Evolutionary conservation across 495 filamentous ascomycete species (phyloP), one percentile per base, ranked within the genome.

Genomic region (Annulohypoxylon moriforme): DNA sequence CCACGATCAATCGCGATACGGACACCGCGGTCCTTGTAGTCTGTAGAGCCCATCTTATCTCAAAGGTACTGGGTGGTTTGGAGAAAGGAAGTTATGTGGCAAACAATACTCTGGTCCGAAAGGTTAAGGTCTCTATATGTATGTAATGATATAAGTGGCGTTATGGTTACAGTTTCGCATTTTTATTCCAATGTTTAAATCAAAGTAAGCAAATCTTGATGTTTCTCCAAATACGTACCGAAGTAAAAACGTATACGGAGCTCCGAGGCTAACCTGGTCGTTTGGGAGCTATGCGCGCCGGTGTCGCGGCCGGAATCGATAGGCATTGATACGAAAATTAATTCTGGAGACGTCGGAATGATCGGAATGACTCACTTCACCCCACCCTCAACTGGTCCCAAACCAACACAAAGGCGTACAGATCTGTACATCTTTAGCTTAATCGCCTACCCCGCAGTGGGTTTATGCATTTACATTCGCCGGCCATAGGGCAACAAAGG

Each of bases 1-100:
- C 90, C 90, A 25, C 90, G 87, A 78, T 89, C 87, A 61, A 89
- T 89, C 69, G 87, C 87, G 70, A 89, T 88, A 64, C 85, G 82
- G 60, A 89, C 83, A 63, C 86, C 85, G 38, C 83, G 76, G 24
- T 78, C 76, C 55, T 77, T 71, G n/a, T 67, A 44, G 14, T 72
- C 59, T 53, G 71, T 62, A 33, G 71, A 72, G 60, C 62, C 71
- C 76, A 78, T 78, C 29, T 13, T 71, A 38, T 62, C n/a, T n/a
- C 33, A 20, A n/a, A 31, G 13, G 22, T 49, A 22, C n/a, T n/a
- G n/a, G n/a, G n/a, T n/a, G n/a, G 11, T 14, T 8, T 8, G 29
- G n/a, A 55, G 50, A 55, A 55, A 13, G 6, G n/a, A 3, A 55
- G 6, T 10, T 55, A 33, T 55, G 50, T 10, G 29, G 34, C 25